These are phyloP conservation scores for Cladophialophora psammophila DNA, from an alignment of 2,329 filamentous ascomycete species.

Conservation along the genomic window DNA sequence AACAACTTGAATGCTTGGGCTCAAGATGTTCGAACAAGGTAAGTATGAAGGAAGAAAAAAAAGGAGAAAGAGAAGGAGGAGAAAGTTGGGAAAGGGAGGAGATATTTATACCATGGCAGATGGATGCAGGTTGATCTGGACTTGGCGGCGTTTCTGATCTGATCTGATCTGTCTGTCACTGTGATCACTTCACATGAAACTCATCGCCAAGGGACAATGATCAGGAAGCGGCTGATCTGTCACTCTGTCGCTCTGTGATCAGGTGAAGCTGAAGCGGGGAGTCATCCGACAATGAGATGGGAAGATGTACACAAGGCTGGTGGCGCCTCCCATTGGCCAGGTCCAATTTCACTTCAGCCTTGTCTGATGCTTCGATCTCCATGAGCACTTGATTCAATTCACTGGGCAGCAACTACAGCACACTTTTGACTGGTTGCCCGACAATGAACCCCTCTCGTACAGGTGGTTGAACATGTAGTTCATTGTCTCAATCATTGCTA, in stretches of 20 bases:
- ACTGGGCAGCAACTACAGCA: background rate
- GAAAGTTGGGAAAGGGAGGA: background rate
- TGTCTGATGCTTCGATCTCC: background rate
- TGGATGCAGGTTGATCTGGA: slow-evolving; percentile 15
- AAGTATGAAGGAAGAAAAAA: slow-evolving; percentile 31
- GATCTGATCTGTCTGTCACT: background rate
- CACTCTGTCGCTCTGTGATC: background rate
- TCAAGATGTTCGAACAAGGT: slow-evolving; percentile 27
- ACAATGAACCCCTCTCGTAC: background rate
- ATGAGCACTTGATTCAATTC: background rate
- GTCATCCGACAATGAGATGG: background rate
- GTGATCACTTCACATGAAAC: too few relatives aligned
- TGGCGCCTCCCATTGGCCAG: background rate
- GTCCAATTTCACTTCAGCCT: background rate
- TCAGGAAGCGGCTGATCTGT: background rate
- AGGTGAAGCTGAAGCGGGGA: background rate
- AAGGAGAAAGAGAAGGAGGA: background rate
- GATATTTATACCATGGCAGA: slow-evolving; percentile 18
- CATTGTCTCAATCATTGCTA: slow-evolving; percentile 5
- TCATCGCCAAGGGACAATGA: background rate
- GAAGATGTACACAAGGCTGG: background rate
- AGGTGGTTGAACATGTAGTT: background rate
- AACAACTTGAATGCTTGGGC: slow-evolving; percentile 25
- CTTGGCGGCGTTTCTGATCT: slow-evolving; percentile 2
- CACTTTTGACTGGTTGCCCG: background rate